A percentile compares a stretch with the other conserved stretches of the same genome.
Conservation (phyloP, 2,329 filamentous ascomycete genomes). For the Cladosporium austrohemisphaericum region DNA sequence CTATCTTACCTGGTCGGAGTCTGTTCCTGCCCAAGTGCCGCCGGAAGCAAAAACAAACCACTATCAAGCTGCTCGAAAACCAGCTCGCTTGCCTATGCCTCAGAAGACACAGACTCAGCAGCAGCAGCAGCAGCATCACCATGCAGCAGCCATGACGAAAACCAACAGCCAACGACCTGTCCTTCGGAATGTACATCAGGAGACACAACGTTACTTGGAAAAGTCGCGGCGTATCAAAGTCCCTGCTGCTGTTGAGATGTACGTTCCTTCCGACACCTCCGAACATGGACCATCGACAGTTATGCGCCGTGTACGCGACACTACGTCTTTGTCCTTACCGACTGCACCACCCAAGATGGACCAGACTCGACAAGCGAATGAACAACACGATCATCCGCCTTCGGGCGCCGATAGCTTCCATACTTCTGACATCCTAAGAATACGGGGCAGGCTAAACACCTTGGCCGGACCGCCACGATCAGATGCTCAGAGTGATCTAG, state of each 20-base stretch:
- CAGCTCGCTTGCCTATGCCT: background rate
- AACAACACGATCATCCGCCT: background rate
- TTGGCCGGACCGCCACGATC: background rate
- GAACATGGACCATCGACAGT: background rate
- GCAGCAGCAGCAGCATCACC: background rate
- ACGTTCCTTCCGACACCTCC: background rate
- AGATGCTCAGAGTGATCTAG: background rate
- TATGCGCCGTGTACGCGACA: background rate
- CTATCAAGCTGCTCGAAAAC: background rate
- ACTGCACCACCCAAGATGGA: background rate
- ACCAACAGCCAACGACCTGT: background rate
- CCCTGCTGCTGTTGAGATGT: background rate
- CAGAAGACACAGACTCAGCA: background rate
- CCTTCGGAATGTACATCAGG: background rate
- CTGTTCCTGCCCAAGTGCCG: conserved; percentile 27
- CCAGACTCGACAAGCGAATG: too few relatives aligned
- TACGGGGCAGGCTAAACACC: background rate
- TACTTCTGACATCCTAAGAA: conserved; percentile 10
- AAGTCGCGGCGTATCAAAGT: background rate
- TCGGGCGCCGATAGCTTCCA: conserved; percentile 1
- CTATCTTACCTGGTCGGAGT: conserved; percentile 43
- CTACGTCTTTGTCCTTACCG: conserved; percentile 5
- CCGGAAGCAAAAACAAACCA: background rate
- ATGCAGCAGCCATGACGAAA: too few relatives aligned
- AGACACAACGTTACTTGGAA: background rate